Base-by-base conservation (phyloP, 2,329 filamentous ascomycete genomes). In the Rhytidhysteron rufulum region DNA sequence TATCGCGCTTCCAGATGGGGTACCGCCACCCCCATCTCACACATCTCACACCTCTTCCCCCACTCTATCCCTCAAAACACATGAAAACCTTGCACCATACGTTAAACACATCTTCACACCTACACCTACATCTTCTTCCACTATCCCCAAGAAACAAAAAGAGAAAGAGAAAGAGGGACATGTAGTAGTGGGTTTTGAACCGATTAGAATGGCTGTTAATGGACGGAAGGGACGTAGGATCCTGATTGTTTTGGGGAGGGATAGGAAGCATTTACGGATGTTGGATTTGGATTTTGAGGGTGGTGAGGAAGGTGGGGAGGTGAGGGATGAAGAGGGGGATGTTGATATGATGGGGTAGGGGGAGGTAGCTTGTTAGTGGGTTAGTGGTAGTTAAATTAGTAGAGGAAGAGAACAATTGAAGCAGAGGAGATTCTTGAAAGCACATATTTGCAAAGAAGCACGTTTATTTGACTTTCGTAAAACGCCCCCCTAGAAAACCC, bases 191-290 rank as follows among this genome's bases (percentile, higher is more conserved):
- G n/a, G n/a, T n/a, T 79, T 78, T 42, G 65, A 59, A 31, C 77
- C 79, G 0, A 42, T 71, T 17, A 64, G 63, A 41, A 48, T 83
- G 5, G 66, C 77, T 24, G 71, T 80, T 3, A 81, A 81, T 50
- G 78, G 78, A 16, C 63, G 77, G 9, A 71, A 71, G 41, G 73
- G 71, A 1, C 65, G 77, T 47, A 60, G 75, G 42, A 71, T 74
- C 3, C 65, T 78, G 16, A 72, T 78, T 38, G 73, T 82, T 20
- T 54, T 82, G 44, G 78, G 77, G 32, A 67, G 72, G 20, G 72
- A 77, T 53, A 60, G 66, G 25, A 66, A 73, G 53, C 70, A 74
- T 43, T 81, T 78, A 58, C 67, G 72, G 34, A 72, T 81, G 11
- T 60, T 80, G 42, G 78, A 82, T 57, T 52, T 82, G 48, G 78